Conservation (phyloP, 208 protist species). For the Wallacemonas sp. region DNA sequence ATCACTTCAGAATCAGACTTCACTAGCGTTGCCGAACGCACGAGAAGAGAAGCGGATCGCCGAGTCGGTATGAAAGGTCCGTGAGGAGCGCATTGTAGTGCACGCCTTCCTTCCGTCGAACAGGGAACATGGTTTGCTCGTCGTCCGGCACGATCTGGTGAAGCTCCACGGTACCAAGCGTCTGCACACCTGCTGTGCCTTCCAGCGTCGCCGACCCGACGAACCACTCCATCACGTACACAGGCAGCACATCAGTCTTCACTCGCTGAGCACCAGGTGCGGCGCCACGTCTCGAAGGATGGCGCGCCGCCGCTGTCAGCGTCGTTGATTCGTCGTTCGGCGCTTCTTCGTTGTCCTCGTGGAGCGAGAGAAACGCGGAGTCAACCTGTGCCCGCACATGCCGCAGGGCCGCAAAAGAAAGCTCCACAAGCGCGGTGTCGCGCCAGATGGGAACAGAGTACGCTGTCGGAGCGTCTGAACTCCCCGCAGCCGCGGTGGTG, state of each 20-base stretch:
- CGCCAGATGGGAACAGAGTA: slow-evolving; percentile 15
- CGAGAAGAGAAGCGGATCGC: slow-evolving; percentile 68
- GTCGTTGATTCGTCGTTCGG: too few species aligned
- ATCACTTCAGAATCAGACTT: not conserved
- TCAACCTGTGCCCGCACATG: slow-evolving; percentile 19
- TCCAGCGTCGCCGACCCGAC: slow-evolving; percentile 30
- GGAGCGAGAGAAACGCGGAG: slow-evolving; percentile 1
- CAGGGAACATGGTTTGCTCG: slow-evolving; percentile 25
- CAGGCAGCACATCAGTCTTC: slow-evolving; percentile 4
- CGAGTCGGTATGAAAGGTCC: slow-evolving; percentile 35
- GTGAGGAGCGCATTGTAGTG: slow-evolving; percentile 38
- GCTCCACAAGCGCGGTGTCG: slow-evolving; percentile 27
- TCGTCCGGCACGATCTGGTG: slow-evolving; percentile 44
- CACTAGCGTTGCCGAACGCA: slow-evolving; percentile 36
- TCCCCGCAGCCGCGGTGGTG: slow-evolving; percentile 14
- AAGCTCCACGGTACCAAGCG: slow-evolving; percentile 45
- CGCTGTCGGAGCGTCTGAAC: not conserved
- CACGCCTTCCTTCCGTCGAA: slow-evolving; percentile 7
- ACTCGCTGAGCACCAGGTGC: not conserved
- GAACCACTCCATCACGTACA: slow-evolving; percentile 50
- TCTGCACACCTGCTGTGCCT: slow-evolving; percentile 37
- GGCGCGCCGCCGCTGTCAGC: not conserved
- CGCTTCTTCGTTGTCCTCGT: not conserved
- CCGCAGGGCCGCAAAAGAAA: slow-evolving; percentile 12
- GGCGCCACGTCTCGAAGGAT: not conserved